Conservation (phyloP, 345 rosid genomes). For the Jatropha curcas region DNA sequence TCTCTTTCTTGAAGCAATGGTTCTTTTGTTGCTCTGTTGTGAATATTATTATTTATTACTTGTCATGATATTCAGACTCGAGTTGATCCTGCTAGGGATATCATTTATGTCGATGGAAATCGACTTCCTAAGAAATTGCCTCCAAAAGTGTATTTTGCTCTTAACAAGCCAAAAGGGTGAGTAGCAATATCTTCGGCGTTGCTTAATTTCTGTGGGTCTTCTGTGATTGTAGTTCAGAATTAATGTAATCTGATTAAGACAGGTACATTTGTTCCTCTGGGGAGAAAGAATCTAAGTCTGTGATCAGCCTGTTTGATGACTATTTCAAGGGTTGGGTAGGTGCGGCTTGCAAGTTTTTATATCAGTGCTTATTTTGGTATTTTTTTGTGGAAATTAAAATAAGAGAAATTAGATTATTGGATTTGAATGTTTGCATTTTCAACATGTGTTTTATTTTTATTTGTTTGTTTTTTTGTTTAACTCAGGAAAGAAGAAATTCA, state of each 20-base stretch:
- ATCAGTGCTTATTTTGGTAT: neutral
- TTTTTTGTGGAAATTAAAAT: neutral
- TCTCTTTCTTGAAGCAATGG: neutral
- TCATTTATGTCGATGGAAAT: conserved; percentile 82
- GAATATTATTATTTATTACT: neutral
- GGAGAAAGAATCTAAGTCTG: conserved; percentile 72
- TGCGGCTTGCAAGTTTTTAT: conserved; percentile 7
- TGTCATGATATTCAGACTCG: conserved; percentile 58
- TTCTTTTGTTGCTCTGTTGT: neutral
- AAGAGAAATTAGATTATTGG: neutral
- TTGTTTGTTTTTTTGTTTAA: neutral
- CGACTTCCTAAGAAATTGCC: conserved; percentile 88
- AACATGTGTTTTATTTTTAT: neutral
- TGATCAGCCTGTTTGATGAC: conserved; percentile 67
- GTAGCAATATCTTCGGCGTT: no score
- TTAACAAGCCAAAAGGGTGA: conserved; percentile 98
- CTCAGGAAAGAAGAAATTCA: conserved; percentile 63
- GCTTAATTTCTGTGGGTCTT: no score
- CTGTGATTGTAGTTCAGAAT: neutral
- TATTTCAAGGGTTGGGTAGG: conserved; percentile 74
- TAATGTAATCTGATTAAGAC: conserved; percentile 26
- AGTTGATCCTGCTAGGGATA: conserved; percentile 77
- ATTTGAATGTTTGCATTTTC: neutral
- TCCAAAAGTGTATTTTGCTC: conserved; percentile 82
- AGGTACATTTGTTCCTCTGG: conserved; percentile 96